Evolutionary conservation across 805 yeast species (phyloP).

Genomic region (Starmera caribaea): DNA sequence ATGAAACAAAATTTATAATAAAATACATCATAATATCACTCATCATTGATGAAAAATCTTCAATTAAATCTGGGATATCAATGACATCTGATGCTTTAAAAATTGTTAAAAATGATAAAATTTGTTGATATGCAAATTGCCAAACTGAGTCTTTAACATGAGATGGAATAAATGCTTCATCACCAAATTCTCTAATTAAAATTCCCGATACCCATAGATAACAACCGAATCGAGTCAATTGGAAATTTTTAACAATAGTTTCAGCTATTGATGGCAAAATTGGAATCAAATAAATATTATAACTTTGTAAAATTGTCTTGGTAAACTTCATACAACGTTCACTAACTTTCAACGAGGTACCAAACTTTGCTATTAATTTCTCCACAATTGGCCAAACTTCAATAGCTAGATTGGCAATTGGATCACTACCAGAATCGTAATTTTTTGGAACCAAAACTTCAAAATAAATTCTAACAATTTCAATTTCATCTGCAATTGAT

Average conservation of each 20-base stretch:
- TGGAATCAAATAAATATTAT: constrained; percentile 44
- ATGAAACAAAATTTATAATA: constrained; percentile 41
- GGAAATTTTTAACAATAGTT: constrained; percentile 61
- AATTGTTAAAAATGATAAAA: constrained; percentile 43
- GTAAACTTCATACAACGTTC: constrained; percentile 68
- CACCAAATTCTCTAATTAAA: constrained; percentile 64
- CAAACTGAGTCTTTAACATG: constrained; percentile 53
- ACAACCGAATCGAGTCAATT: constrained; percentile 63
- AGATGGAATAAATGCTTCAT: constrained; percentile 40
- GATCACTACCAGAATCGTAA: constrained; percentile 26
- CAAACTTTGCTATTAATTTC: constrained; percentile 41
- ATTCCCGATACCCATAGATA: constrained; percentile 87
- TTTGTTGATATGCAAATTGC: constrained; percentile 64
- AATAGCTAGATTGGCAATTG: constrained; percentile 41
- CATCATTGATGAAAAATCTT: constrained; percentile 80
- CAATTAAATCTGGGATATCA: constrained; percentile 49
- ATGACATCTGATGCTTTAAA: constrained; percentile 20
- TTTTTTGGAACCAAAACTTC: constrained; percentile 40
- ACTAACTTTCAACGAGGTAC: constrained; percentile 52
- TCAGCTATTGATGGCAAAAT: constrained; percentile 57
- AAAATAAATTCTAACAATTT: constrained; percentile 52
- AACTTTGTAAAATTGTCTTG: constrained; percentile 54
- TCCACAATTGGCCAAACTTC: constrained; percentile 55
- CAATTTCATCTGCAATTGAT: constrained; percentile 64
- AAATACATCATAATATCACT: constrained; percentile 69